These are phyloP conservation scores for Glomus cerebriforme DNA, from an alignment of 192 early-diverging fungal genomes.

Conservation along the genomic window DNA sequence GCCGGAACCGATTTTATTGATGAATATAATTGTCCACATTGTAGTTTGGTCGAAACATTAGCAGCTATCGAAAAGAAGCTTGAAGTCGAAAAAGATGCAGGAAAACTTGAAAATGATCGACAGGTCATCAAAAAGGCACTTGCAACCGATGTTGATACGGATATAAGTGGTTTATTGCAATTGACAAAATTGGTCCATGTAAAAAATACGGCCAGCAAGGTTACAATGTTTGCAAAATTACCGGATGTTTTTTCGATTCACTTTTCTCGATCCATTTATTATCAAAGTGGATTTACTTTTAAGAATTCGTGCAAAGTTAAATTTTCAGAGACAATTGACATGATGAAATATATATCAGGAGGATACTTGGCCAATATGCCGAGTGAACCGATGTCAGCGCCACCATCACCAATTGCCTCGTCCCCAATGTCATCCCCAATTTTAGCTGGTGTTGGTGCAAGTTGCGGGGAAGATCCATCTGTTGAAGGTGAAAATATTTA, in stretches of 20 bases:
- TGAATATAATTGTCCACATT: slow-evolving; percentile 29
- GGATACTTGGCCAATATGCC: slow-evolving; percentile 61
- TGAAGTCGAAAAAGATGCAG: neutral
- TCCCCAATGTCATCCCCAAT: slow-evolving; percentile 21
- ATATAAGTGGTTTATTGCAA: neutral
- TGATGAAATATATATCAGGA: slow-evolving; percentile 75
- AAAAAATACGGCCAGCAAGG: slow-evolving; percentile 42
- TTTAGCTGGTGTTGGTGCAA: slow-evolving; percentile 32
- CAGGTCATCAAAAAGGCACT: slow-evolving; percentile 17
- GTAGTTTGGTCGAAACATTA: slow-evolving; percentile 26
- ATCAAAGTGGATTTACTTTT: slow-evolving; percentile 57
- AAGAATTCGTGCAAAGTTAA: slow-evolving; percentile 80
- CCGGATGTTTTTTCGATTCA: slow-evolving; percentile 83
- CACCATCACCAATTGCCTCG: slow-evolving; percentile 22
- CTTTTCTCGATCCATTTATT: slow-evolving; percentile 80
- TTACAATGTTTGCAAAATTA: slow-evolving; percentile 84
- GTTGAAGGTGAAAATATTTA: slow-evolving; percentile 55
- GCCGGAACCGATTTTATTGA: slow-evolving; percentile 25
- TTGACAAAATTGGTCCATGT: neutral
- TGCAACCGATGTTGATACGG: slow-evolving; percentile 12
- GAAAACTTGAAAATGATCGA: neutral
- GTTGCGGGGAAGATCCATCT: neutral
- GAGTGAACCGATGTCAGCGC: slow-evolving; percentile 42
- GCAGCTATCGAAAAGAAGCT: slow-evolving; percentile 7
- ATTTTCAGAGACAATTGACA: slow-evolving; percentile 72